Evolutionary conservation across 805 yeast species (phyloP), one percentile per base, ranked within the genome.

Genomic region (Cyberlindnera meyerae): DNA sequence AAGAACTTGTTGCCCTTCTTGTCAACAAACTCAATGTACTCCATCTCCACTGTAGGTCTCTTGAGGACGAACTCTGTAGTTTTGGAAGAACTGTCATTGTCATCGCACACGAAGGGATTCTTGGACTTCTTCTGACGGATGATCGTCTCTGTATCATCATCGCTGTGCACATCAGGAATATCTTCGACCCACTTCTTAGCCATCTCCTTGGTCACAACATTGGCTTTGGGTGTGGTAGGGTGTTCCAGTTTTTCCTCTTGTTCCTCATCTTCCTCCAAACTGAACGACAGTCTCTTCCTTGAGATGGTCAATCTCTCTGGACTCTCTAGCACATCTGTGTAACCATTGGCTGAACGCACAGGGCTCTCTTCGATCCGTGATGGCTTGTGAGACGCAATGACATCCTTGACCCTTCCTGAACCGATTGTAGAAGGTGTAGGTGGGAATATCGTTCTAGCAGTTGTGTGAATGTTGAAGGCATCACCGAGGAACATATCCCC

Each of bases 161-260:
- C 46, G 11, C 44, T 49, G 9, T 48, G 31, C 8, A 36, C 39
- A 9, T 37, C 42, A 7, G 43, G 42, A 4, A 31, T 40, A 11
- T 51, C 39, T 22, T 61, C 56, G 27, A 60, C 52, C 67, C 68
- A 65, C 29, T 58, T 47, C 18, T 44, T 39, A 4, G 62, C 57
- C 34, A 60, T 39, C 14, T 57, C 56, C 28, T 51, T 51, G 5
- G 63, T 53, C 8, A 63, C 58, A 4, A 65, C 31, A 29, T 56
- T 57, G 27, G 57, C 57, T 29, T 56, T 50, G 9, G 71, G 71
- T 0, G 71, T 66, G 1, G 14, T 24, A 17, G 39, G 26, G 3
- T 56, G 20, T n/a, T 17, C 31, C 12, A 36, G 37, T 16, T 15
- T 30, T 18, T 40, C 43, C 2, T 37, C 35, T 7, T 30, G 42